phyloP scores from a whole-genome alignment of 768 basidiomycete species.

The Boletus sp. region DNA sequence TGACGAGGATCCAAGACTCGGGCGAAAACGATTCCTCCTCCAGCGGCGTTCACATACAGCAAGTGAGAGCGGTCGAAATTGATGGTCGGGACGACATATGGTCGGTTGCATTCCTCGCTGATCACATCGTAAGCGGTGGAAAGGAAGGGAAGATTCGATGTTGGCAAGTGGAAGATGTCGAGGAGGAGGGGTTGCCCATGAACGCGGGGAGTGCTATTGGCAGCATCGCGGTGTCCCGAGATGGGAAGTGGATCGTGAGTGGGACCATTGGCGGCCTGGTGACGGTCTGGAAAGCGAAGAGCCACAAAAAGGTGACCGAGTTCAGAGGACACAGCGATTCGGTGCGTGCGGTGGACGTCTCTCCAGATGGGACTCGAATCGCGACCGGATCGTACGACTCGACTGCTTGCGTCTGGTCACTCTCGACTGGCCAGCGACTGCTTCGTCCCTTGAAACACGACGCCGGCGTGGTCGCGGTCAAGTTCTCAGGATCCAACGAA shows the following conservation, averaged over 20 bases:
- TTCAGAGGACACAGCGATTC: background rate
- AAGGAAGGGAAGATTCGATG: background rate
- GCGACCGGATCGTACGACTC: background rate
- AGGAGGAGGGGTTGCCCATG: background rate
- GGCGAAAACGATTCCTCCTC: no score
- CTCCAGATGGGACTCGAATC: background rate
- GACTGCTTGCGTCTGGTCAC: background rate
- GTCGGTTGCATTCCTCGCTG: background rate
- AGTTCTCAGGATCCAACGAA: constrained; percentile 3
- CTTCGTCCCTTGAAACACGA: background rate
- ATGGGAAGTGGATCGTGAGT: background rate
- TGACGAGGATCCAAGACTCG: background rate
- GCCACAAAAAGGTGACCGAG: background rate
- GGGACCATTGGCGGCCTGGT: background rate
- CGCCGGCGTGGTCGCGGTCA: background rate
- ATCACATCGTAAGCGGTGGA: background rate
- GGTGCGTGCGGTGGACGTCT: background rate
- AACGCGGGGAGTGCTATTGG: background rate
- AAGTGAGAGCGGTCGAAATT: background rate
- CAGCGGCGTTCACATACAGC: background rate
- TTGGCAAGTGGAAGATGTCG: background rate
- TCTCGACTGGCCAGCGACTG: background rate
- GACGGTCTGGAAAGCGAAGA: background rate
- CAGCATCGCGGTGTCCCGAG: background rate
- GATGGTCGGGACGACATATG: background rate